These are phyloP conservation scores for Fusarium oxysporum DNA, from an alignment of 2,329 filamentous ascomycete genomes.

Conservation along the genomic window DNA sequence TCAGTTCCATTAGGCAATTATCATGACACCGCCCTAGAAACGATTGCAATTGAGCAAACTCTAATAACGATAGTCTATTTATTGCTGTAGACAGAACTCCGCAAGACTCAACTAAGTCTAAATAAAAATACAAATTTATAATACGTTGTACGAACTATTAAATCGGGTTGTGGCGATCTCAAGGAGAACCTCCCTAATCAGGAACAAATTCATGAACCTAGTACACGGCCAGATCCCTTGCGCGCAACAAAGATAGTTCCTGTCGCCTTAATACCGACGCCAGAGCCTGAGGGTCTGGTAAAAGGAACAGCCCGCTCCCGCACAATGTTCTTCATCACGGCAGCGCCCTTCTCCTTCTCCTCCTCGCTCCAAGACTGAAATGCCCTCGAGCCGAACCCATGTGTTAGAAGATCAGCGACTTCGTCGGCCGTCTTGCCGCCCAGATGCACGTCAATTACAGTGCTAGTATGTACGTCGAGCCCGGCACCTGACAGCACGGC, in stretches of 20 bases:
- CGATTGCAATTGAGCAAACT: too few relatives aligned
- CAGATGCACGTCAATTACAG: not conserved
- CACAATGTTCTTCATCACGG: accelerated
- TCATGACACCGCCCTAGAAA: too few relatives aligned
- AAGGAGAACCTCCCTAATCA: not conserved
- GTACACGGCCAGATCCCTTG: not conserved
- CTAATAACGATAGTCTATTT: too few relatives aligned
- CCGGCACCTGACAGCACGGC: not conserved
- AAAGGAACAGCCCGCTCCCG: not conserved
- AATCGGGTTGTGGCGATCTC: not conserved
- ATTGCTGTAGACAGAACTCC: too few relatives aligned
- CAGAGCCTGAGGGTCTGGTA: not conserved
- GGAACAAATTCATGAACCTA: accelerated
- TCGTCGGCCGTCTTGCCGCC: accelerated
- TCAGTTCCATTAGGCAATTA: too few relatives aligned
- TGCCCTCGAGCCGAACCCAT: not conserved
- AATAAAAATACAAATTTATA: not conserved
- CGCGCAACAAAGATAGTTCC: not conserved
- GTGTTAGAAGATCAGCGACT: not conserved
- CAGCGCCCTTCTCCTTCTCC: not conserved
- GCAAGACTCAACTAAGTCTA: too few relatives aligned
- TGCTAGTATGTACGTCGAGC: not conserved
- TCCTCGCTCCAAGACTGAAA: not conserved
- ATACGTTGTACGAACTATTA: accelerated
- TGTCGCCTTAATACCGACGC: accelerated